Evolutionary conservation across 495 filamentous ascomycete genomes (phyloP).

Genomic region (Elaphomyces granulatus): DNA sequence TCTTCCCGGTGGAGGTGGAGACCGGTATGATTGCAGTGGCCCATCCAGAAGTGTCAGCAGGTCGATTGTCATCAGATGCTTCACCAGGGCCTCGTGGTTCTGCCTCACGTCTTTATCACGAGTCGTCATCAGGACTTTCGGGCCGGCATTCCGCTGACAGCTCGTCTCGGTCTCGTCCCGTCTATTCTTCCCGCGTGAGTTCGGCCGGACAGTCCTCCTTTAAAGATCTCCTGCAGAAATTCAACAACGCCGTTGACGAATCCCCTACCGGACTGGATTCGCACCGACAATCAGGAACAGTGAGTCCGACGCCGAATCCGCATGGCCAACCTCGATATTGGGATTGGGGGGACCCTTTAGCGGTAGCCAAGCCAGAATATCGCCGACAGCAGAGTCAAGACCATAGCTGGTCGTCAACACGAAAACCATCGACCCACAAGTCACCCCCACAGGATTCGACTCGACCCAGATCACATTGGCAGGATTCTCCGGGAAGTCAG

Average conservation of each 20-base stretch:
- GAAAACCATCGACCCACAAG: slow-evolving; percentile 2
- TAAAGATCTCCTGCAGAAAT: slow-evolving; percentile 46
- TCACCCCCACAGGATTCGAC: slow-evolving; percentile 5
- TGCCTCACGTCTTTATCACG: slow-evolving; percentile 13
- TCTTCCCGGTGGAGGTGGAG: slow-evolving; percentile 13
- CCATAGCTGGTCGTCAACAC: slow-evolving; percentile 6
- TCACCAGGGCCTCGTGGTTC: slow-evolving; percentile 19
- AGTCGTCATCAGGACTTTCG: slow-evolving; percentile 26
- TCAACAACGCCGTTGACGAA: slow-evolving; percentile 43
- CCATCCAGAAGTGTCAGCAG: too few relatives aligned
- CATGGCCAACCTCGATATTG: slow-evolving; percentile 15
- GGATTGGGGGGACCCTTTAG: neutral
- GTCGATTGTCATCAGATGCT: slow-evolving; percentile 8
- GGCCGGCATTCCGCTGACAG: slow-evolving; percentile 8
- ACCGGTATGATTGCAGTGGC: slow-evolving; percentile 14
- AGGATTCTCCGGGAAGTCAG: neutral
- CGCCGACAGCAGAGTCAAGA: neutral
- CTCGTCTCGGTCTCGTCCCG: slow-evolving; percentile 11
- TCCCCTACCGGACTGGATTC: slow-evolving; percentile 25
- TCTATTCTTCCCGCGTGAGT: slow-evolving; percentile 15
- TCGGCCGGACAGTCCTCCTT: slow-evolving; percentile 39
- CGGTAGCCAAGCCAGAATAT: neutral
- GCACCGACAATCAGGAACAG: slow-evolving; percentile 13
- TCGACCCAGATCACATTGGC: slow-evolving; percentile 2
- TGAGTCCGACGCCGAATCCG: slow-evolving; percentile 20